Evolutionary conservation across 2,329 filamentous ascomycete genomes (phyloP).

Genomic region (Pseudogymnoascus sp.): DNA sequence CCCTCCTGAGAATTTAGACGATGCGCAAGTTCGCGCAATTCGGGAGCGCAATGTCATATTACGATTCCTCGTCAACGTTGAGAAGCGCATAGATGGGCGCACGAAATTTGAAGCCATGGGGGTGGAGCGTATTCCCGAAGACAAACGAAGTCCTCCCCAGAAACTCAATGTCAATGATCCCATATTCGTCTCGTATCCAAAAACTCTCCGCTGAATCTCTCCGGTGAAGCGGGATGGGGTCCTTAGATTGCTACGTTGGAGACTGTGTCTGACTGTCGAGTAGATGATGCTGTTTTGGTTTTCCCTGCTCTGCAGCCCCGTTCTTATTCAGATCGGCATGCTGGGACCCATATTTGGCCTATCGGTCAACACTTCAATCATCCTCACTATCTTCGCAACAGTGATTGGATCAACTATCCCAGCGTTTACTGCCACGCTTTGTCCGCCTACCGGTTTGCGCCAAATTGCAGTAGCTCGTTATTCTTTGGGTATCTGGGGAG

Average conservation of each 20-base stretch:
- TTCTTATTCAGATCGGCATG: slow-evolving; percentile 19
- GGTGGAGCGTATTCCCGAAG: slow-evolving; percentile 10
- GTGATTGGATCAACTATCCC: slow-evolving; percentile 19
- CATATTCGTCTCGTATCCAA: neutral
- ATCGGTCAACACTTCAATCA: slow-evolving; percentile 19
- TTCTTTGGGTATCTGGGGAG: slow-evolving; percentile 24
- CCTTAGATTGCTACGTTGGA: neutral
- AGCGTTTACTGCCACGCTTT: slow-evolving; percentile 16
- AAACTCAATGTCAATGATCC: slow-evolving; percentile 9
- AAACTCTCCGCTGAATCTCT: neutral
- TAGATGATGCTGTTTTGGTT: slow-evolving; percentile 7
- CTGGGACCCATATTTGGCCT: slow-evolving; percentile 23
- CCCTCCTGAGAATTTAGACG: neutral
- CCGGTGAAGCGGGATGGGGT: neutral
- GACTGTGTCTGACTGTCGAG: neutral
- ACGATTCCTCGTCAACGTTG: neutral
- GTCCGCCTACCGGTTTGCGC: slow-evolving; percentile 20
- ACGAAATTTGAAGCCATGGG: slow-evolving; percentile 9
- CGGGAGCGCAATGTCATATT: slow-evolving; percentile 5
- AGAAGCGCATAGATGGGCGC: slow-evolving; percentile 6
- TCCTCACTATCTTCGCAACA: slow-evolving; percentile 21
- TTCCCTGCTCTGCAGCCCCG: slow-evolving; percentile 15
- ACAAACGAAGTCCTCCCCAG: slow-evolving; percentile 8
- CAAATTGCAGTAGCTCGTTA: slow-evolving; percentile 24
- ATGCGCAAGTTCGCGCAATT: slow-evolving; percentile 3